Evolutionary conservation across 768 basidiomycete genomes (phyloP).

Genomic region (Lentinula lateritia): DNA sequence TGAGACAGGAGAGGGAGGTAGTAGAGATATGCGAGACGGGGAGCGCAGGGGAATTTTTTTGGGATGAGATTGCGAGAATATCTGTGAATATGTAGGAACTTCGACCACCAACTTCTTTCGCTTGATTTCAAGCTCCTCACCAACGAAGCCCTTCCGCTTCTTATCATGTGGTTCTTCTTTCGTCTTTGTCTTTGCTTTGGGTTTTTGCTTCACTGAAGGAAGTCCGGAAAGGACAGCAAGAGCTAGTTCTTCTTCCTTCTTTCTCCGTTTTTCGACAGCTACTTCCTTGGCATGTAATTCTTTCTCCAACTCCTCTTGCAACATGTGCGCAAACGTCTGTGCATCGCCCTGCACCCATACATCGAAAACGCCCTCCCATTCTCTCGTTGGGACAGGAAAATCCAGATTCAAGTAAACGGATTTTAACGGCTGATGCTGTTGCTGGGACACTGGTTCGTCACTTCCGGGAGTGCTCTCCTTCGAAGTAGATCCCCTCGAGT

Average conservation of each 20-base stretch:
- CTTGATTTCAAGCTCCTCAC: not conserved
- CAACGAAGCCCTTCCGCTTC: not conserved
- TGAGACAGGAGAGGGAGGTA: not conserved
- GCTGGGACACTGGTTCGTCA: not conserved
- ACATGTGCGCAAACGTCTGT: slow-evolving; percentile 64
- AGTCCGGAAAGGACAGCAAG: slow-evolving; percentile 10
- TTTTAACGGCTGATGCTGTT: slow-evolving; percentile 36
- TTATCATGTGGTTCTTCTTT: not conserved
- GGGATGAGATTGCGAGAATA: not conserved
- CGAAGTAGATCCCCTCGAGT: slow-evolving; percentile 36
- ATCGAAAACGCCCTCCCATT: slow-evolving; percentile 91
- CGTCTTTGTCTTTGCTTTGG: not conserved
- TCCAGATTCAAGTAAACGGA: slow-evolving; percentile 84
- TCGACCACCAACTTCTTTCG: slow-evolving; percentile 5
- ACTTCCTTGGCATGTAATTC: slow-evolving; percentile 50
- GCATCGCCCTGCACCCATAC: slow-evolving; percentile 87
- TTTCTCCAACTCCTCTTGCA: slow-evolving; percentile 54
- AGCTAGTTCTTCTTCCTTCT: slow-evolving; percentile 43
- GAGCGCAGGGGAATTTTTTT: too few species aligned
- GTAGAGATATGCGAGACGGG: too few species aligned
- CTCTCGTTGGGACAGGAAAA: slow-evolving; percentile 76
- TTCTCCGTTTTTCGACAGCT: slow-evolving; percentile 49
- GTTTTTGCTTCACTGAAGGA: not conserved
- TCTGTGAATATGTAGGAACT: not conserved
- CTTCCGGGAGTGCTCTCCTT: slow-evolving; percentile 14